A percentile compares a stretch with the other conserved stretches of the same genome.
Evolutionary conservation across 345 rosid genomes (phyloP).

Genomic region (Syzygium aromaticum): DNA sequence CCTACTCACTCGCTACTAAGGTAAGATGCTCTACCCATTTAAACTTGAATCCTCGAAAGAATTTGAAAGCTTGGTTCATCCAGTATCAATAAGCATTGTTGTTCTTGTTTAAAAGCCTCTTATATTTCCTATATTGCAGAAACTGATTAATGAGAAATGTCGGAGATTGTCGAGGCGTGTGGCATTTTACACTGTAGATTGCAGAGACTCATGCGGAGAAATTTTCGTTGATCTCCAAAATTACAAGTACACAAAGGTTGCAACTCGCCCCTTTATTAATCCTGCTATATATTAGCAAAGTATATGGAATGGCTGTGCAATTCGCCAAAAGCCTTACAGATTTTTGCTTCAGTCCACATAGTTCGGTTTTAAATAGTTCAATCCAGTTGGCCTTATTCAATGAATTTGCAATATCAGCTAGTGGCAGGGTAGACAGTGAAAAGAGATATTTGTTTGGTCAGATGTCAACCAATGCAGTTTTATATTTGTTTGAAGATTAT

Average conservation of each 20-base stretch:
- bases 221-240: constrained; percentile 80
- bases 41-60: background rate
- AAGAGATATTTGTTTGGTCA: background rate
- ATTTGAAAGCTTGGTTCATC: background rate
- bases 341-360: background rate
- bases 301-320: background rate
- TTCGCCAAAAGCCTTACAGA: background rate
- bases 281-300: background rate
- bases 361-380: background rate
- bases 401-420: background rate
- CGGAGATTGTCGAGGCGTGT: constrained; percentile 57
- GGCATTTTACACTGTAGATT: constrained; percentile 78
- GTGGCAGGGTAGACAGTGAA: background rate
- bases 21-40: constrained; percentile 16
- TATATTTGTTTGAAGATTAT: background rate
- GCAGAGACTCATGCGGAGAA: constrained; percentile 83
- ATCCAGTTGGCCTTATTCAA: background rate
- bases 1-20: constrained; percentile 49
- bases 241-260: constrained; percentile 51
- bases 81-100: background rate
- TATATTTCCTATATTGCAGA: constrained; percentile 27
- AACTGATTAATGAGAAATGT: constrained; percentile 68
- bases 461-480: background rate
- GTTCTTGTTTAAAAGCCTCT: background rate
- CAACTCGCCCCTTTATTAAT: background rate